Percentiles rank a stretch among this genome's conserved stretches.
phyloP scores from a whole-genome alignment of 2,329 filamentous ascomycete genomes.

The Fusarium subglutinans region DNA sequence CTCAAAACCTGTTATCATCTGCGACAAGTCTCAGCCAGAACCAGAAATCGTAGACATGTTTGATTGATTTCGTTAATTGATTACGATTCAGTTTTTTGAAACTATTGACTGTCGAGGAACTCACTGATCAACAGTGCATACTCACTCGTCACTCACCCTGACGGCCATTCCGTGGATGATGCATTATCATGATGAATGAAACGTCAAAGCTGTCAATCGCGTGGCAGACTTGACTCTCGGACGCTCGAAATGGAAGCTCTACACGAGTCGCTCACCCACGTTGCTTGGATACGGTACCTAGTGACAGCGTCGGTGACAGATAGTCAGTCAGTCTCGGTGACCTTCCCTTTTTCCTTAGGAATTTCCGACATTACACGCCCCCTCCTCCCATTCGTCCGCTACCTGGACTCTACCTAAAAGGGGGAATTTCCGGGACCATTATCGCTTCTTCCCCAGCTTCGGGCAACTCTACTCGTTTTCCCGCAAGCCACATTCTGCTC shows the following conservation, averaged over 20 bases:
- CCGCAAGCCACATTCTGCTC: not conserved
- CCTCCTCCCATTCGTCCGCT: conserved; percentile 3
- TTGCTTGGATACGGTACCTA: not conserved
- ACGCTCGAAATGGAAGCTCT: not conserved
- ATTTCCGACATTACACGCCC: conserved; percentile 9
- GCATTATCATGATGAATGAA: conserved; percentile 12
- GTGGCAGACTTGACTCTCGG: conserved; percentile 20
- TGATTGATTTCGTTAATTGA: not conserved
- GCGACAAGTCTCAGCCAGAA: conserved; percentile 6
- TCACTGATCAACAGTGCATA: not conserved
- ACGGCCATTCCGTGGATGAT: conserved; percentile 19
- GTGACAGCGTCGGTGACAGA: not conserved
- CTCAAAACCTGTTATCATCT: conserved; percentile 2
- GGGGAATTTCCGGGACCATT: not conserved
- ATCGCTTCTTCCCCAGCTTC: conserved; percentile 14
- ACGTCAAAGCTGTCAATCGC: conserved; percentile 31
- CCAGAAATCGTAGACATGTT: conserved; percentile 3
- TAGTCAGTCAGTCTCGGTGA: not conserved
- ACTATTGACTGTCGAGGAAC: not conserved
- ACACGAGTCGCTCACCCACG: conserved; percentile 23
- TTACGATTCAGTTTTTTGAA: conserved; percentile 9
- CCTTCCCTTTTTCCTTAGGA: not conserved
- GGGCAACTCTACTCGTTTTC: conserved; percentile 6
- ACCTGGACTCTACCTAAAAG: not conserved
- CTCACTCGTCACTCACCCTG: not conserved